Percentiles rank a stretch among this genome's conserved stretches.
These are phyloP conservation scores for Teratosphaeria nubilosa DNA, from an alignment of 2,329 filamentous ascomycete genomes.

Conservation along the genomic window DNA sequence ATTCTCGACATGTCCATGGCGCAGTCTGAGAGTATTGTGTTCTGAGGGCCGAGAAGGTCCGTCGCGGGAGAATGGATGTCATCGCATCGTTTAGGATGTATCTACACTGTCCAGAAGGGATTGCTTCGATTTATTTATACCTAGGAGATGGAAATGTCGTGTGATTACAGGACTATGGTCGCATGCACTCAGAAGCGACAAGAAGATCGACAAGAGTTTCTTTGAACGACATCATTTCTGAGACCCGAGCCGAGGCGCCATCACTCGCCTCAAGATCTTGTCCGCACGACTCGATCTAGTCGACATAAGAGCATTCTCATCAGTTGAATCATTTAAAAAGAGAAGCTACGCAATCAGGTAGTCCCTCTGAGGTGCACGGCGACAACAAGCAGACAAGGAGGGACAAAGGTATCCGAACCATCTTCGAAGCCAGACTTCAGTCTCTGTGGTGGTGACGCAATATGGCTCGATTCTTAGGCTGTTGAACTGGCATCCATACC, in stretches of 20 bases:
- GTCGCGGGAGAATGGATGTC: neutral
- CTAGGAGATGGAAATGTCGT: neutral
- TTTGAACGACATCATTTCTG: neutral
- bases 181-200: neutral
- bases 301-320: neutral
- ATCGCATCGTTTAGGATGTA: neutral
- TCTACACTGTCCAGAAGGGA: neutral
- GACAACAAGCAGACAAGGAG: neutral
- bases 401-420: neutral
- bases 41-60: neutral
- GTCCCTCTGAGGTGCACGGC: too few relatives aligned
- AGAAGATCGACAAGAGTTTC: neutral
- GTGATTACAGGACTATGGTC: neutral
- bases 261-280: neutral
- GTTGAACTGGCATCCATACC: neutral
- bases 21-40: neutral
- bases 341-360: too few relatives aligned
- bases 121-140: too few relatives aligned
- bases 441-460: neutral
- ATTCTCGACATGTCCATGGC: slow-evolving; percentile 8
- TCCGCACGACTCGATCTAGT: neutral
- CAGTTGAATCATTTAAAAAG: too few relatives aligned
- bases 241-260: neutral
- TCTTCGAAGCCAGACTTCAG: neutral
- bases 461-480: neutral